Evolutionary conservation across 345 rosid species (phyloP), one percentile per base, ranked within the genome.

Genomic region (Syzygium aromaticum): DNA sequence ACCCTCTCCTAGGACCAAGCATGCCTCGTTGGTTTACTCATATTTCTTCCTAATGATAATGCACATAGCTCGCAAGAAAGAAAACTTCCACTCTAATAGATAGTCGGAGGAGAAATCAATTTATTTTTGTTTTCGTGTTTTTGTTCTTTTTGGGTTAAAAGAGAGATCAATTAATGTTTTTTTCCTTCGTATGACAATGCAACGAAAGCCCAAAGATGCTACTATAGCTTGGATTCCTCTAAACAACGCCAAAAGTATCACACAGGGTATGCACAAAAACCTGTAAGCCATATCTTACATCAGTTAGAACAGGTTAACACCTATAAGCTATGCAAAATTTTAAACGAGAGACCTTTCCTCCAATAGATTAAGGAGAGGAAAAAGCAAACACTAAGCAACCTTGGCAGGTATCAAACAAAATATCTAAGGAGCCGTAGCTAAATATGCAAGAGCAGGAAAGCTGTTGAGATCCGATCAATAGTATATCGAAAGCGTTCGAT

Each of bases 401-500:
- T 51, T 7, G 23, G 61, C 53, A 23, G 7, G 51, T 84, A 54
- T 80, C n/a, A 27, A 84, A 13, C 28, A 30, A 57, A 67, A 46
- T 51, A 67, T 54, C 73, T 77, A 85, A 54, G 80, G 86, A 51
- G 61, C 49, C 56, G 22, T 53, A 67, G 84, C 61, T 51, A 15
- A 85, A n/a, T 57, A 28, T 40, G 52, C 27, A 23, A 64, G 84
- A 84, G 28, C 51, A 64, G 51, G 53, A 57, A 67, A 84, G 54
- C 87, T 63, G 82, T 63, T 51, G 22, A 28, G 64, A 57, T 85
- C 85, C 30, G n/a, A 85, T 93, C 91, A 94, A 85, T 93, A 95
- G 87, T 95, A 95, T 86, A 93, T 93, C 4, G 97, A 93, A 87
- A 95, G 95, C 1, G 96, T 94, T 40, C 95, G 91, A 86, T 95